Evolutionary conservation across 129 eudicot species (phyloP), one percentile per base, ranked within the genome.

Genomic region (Apium graveolens): DNA sequence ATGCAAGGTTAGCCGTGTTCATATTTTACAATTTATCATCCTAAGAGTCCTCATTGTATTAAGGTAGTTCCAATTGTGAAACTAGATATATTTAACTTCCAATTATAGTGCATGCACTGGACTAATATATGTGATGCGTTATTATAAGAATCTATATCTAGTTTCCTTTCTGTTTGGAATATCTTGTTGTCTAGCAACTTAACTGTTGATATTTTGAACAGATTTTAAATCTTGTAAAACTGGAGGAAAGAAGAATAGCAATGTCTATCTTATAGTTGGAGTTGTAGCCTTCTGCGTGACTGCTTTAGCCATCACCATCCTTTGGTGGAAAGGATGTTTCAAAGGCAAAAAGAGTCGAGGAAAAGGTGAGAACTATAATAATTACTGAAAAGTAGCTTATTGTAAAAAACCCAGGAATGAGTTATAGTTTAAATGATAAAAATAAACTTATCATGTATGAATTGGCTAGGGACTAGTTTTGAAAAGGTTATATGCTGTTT

Each of bases 291-390:
- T 35, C 20, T 81, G 35, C 75, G 55, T 76, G 8, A 37, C 46
- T 70, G 32, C 82, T 49, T 42, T 57, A 26, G 48, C 84, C 44
- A 46, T 76, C 32, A 41, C 35, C 62, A n/a, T 84, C 46, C 85
- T 86, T 71, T 81, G 90, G 87, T 81, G 85, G 87, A 86, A 78
- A 84, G 77, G 81, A 29, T 78, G 60, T 71, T 72, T 86, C 37
- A 51, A 29, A 39, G 57, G 84, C 70, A 82, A 84, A 62, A 81
- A 66, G 51, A 39, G 55, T 29, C 38, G 43, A 39, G 75, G 80
- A 72, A 81, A 79, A 81, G 90, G 90, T 83, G 41, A 79, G 72
- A 41, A 42, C 39, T 26, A 76, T 73, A 73, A n/a, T 45, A 70
- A 12, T 39, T 41, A 29, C 1, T 73, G 10, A 24, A 43, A 4